phyloP scores from a whole-genome alignment of 23 red algal genomes.

The Porphyridium purpureum region DNA sequence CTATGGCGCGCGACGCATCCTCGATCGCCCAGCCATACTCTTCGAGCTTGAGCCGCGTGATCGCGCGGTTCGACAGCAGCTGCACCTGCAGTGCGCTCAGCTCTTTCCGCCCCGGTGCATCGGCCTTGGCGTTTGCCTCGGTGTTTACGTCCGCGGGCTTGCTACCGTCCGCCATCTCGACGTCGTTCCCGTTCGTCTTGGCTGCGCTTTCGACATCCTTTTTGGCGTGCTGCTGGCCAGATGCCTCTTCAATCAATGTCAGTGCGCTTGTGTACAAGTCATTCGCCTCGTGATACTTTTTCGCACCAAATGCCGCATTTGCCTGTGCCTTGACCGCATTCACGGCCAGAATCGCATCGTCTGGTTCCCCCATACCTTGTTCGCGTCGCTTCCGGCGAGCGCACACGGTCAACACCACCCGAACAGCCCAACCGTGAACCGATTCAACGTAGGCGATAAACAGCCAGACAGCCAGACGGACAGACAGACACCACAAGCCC shows the following conservation, averaged over 20 bases:
- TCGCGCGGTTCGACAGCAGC: background rate
- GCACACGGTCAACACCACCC: no score
- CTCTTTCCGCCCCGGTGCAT: background rate
- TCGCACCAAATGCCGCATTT: slow-evolving; percentile 9
- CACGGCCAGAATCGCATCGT: no score
- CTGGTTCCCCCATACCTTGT: no score
- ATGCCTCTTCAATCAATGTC: background rate
- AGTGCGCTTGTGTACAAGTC: slow-evolving; percentile 14
- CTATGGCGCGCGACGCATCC: slow-evolving; percentile 60
- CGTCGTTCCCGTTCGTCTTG: background rate
- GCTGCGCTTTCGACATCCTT: background rate
- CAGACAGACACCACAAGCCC: no score
- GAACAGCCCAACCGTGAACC: no score
- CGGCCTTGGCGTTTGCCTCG: background rate
- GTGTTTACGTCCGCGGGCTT: background rate
- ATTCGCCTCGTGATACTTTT: slow-evolving; percentile 10
- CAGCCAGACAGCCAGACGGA: no score
- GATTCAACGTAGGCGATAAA: no score
- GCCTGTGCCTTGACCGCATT: slow-evolving; percentile 2
- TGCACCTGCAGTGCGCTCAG: background rate
- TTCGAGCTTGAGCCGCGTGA: slow-evolving; percentile 32
- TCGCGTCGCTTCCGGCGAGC: no score
- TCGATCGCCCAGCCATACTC: slow-evolving; percentile 72
- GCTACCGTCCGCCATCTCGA: background rate
- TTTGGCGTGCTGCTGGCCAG: background rate